A percentile compares a stretch with the other conserved stretches of the same genome.
Evolutionary conservation across 176 grass and related monocot genomes (phyloP).

Genomic region (Cymbopogon citratus): DNA sequence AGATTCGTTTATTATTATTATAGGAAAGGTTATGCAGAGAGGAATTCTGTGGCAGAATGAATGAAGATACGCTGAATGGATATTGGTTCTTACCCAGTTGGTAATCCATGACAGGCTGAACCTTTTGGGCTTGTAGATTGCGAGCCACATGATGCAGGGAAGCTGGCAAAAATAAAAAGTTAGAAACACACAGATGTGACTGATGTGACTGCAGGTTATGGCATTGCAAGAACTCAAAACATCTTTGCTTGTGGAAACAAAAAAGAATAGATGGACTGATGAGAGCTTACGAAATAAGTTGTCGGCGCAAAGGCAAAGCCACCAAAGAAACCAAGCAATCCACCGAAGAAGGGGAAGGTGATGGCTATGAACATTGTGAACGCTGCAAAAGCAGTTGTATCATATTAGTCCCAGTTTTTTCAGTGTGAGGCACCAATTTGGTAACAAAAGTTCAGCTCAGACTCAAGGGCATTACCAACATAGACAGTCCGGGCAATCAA

Average conservation of each 20-base stretch:
- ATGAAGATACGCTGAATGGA: not conserved
- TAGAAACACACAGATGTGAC: too few relatives aligned
- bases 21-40: not conserved
- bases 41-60: not conserved
- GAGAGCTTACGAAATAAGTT: slow-evolving; percentile 70
- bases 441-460: not conserved
- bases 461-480: slow-evolving; percentile 54
- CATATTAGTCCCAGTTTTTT: slow-evolving; percentile 7
- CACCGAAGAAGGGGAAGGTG: slow-evolving; percentile 81
- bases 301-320: slow-evolving; percentile 84
- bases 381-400: slow-evolving; percentile 37
- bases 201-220: not conserved
- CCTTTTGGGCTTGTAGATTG: slow-evolving; percentile 76
- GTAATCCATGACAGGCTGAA: slow-evolving; percentile 74
- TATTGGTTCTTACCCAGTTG: slow-evolving; percentile 68
- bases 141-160: slow-evolving; percentile 85
- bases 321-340: slow-evolving; percentile 81
- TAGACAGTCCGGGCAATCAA: slow-evolving; percentile 54
- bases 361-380: slow-evolving; percentile 94
- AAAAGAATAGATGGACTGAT: too few relatives aligned
- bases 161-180: too few relatives aligned
- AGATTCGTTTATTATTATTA: not conserved
- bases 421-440: not conserved
- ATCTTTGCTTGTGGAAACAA: too few relatives aligned
- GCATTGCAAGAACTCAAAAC: not conserved